These are phyloP conservation scores for Colletotrichum acutatum DNA, from an alignment of 2,329 filamentous ascomycete genomes.

Conservation along the genomic window DNA sequence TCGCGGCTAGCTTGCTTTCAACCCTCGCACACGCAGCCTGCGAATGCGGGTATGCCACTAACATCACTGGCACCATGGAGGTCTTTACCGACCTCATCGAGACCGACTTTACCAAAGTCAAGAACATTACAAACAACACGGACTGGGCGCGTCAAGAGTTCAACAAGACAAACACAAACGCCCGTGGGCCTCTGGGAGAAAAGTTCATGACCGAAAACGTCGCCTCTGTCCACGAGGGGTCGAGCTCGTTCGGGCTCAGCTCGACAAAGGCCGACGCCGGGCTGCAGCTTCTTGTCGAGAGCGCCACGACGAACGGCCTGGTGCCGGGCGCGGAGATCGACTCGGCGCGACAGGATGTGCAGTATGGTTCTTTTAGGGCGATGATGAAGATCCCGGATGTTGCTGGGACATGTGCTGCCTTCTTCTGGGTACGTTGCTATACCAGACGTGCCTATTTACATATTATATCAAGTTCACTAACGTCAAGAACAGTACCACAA, in stretches of 20 bases:
- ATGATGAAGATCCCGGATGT: conserved; percentile 71
- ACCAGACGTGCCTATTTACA: background rate
- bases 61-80: conserved; percentile 51
- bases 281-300: conserved; percentile 66
- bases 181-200: conserved; percentile 75
- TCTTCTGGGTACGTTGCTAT: conserved; percentile 74
- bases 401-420: conserved; percentile 78
- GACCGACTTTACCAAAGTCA: conserved; percentile 74
- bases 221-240: conserved; percentile 52
- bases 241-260: conserved; percentile 55
- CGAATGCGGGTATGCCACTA: conserved; percentile 77
- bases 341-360: conserved; percentile 68
- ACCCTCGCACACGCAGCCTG: conserved; percentile 55
- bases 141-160: conserved; percentile 77
- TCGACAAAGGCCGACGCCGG: conserved; percentile 59
- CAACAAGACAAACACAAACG: conserved; percentile 67
- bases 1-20: conserved; percentile 29
- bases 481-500: conserved; percentile 71
- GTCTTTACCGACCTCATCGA: conserved; percentile 78
- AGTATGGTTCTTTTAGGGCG: conserved; percentile 77
- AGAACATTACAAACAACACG: conserved; percentile 58
- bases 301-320: conserved; percentile 56
- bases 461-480: background rate
- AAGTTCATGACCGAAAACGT: conserved; percentile 69
- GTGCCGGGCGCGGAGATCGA: conserved; percentile 74